Evolutionary conservation across 495 filamentous ascomycete genomes (phyloP).

Genomic region (Pseudoneurospora amorphoporcata): DNA sequence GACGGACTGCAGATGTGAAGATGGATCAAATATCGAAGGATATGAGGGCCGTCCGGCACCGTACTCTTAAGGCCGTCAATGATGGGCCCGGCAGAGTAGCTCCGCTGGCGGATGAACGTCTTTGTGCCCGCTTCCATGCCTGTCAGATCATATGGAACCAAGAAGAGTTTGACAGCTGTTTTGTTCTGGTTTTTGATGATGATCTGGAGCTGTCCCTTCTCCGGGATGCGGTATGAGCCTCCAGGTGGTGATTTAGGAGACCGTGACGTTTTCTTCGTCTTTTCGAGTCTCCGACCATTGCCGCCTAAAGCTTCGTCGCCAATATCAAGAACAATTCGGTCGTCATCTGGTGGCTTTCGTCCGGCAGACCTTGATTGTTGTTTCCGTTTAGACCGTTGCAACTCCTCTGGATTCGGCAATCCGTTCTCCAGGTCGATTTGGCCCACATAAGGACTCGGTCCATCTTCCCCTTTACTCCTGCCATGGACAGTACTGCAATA

Average conservation of each 20-base stretch:
- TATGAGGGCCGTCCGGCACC: slow-evolving; percentile 36
- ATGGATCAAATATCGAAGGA: slow-evolving; percentile 85
- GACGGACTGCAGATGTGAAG: slow-evolving; percentile 86
- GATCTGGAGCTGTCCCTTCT: slow-evolving; percentile 92
- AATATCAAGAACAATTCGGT: slow-evolving; percentile 16
- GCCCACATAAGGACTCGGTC: slow-evolving; percentile 92
- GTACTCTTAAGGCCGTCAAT: slow-evolving; percentile 50
- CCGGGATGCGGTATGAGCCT: slow-evolving; percentile 88
- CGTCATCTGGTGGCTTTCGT: slow-evolving; percentile 18
- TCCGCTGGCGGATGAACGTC: slow-evolving; percentile 92
- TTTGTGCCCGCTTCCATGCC: slow-evolving; percentile 94
- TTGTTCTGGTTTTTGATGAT: slow-evolving; percentile 96
- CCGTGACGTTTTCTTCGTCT: slow-evolving; percentile 50
- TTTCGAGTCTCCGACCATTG: slow-evolving; percentile 31
- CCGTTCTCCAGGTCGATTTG: slow-evolving; percentile 83
- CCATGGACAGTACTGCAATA: slow-evolving; percentile 58
- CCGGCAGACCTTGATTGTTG: slow-evolving; percentile 26
- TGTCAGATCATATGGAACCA: slow-evolving; percentile 89
- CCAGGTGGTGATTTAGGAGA: slow-evolving; percentile 66
- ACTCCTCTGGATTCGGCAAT: slow-evolving; percentile 42
- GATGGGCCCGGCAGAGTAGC: slow-evolving; percentile 81
- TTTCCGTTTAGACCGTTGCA: slow-evolving; percentile 35
- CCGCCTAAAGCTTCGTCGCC: slow-evolving; percentile 22
- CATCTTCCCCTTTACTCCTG: slow-evolving; percentile 56
- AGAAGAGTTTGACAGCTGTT: slow-evolving; percentile 88